phyloP scores from a whole-genome alignment of 129 eudicot species.

The Flaveria brownii region DNA sequence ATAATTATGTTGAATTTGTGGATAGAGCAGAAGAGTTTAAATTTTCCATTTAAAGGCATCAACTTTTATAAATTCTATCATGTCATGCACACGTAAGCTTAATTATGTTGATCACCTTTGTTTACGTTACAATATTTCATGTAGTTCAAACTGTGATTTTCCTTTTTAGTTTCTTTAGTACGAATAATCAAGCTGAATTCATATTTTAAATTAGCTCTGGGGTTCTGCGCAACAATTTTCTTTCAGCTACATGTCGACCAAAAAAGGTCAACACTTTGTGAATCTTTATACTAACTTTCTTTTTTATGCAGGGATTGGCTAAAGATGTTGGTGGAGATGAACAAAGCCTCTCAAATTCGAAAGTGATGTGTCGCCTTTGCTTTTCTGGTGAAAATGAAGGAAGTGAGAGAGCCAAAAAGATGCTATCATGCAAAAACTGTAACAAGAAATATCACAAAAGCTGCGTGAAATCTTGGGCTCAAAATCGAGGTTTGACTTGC shows the following conservation, averaged over 20 bases:
- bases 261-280: constrained; percentile 1
- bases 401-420: constrained; percentile 78
- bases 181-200: too few relatives aligned
- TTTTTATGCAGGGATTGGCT: constrained; percentile 39
- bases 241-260: neutral
- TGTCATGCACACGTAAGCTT: neutral
- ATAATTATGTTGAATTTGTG: neutral
- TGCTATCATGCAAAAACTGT: constrained; percentile 76
- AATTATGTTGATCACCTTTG: neutral
- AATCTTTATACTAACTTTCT: neutral
- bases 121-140: neutral
- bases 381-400: constrained; percentile 77
- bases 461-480: constrained; percentile 82
- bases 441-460: constrained; percentile 78
- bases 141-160: neutral
- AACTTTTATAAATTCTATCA: neutral
- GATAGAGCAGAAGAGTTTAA: neutral
- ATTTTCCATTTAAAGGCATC: neutral
- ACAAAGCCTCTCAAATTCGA: constrained; percentile 54
- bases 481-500: constrained; percentile 63
- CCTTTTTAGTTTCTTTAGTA: neutral
- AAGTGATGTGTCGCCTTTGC: constrained; percentile 83
- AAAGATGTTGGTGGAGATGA: constrained; percentile 65
- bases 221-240: neutral
- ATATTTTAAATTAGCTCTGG: neutral